phyloP scores from a whole-genome alignment of 2,329 filamentous ascomycete genomes.

The Incumbomyces lentus region DNA sequence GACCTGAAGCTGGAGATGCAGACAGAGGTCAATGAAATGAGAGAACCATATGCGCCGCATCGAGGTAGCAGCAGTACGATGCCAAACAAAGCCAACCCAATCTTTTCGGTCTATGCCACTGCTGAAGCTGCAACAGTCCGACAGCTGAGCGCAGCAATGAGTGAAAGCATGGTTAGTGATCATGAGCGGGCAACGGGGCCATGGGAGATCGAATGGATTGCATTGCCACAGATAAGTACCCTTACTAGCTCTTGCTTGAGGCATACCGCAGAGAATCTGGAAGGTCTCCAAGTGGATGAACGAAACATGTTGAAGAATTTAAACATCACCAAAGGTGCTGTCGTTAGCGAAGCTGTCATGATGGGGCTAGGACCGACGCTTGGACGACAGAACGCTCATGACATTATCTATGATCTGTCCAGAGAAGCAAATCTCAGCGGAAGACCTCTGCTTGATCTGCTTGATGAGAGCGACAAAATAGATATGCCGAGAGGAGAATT shows the following conservation, averaged over 20 bases:
- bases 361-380: slow-evolving; percentile 44
- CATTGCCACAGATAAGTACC: slow-evolving; percentile 45
- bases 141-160: slow-evolving; percentile 41
- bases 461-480: slow-evolving; percentile 34
- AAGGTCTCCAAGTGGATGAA: slow-evolving; percentile 42
- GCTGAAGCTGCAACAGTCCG: slow-evolving; percentile 45
- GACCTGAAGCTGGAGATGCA: slow-evolving; percentile 50
- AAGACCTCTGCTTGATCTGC: slow-evolving; percentile 35
- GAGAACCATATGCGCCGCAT: slow-evolving; percentile 46
- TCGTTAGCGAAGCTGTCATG: slow-evolving; percentile 51
- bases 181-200: slow-evolving; percentile 49
- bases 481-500: slow-evolving; percentile 40
- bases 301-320: slow-evolving; percentile 43
- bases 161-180: slow-evolving; percentile 49
- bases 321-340: slow-evolving; percentile 42
- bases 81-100: slow-evolving; percentile 51
- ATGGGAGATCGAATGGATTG: slow-evolving; percentile 51
- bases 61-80: slow-evolving; percentile 46
- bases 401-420: slow-evolving; percentile 48
- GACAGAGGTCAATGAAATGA: slow-evolving; percentile 45
- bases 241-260: slow-evolving; percentile 42
- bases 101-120: slow-evolving; percentile 47
- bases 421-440: slow-evolving; percentile 36
- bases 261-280: slow-evolving; percentile 45
- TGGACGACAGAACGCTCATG: slow-evolving; percentile 46